Base-by-base conservation (phyloP, 495 filamentous ascomycete species). In the Aspergillus campestris region DNA sequence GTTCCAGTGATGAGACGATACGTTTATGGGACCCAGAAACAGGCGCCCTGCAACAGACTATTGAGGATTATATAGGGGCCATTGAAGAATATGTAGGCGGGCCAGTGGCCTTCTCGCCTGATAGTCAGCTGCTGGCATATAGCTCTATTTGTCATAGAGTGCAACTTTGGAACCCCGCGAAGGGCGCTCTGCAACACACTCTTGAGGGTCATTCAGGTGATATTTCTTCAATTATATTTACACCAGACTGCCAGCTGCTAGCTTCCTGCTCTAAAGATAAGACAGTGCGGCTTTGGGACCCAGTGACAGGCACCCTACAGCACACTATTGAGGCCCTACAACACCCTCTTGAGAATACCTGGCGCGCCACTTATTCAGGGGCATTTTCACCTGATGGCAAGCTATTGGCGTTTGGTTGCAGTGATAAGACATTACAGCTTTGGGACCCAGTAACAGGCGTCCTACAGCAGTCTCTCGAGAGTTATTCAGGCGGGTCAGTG, bases 141-240 rank as follows among this genome's bases (percentile, higher is more conserved):
- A 45, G 30, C 6, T 58, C 50, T 18, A 0, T 15, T 13, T 50
- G 62, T 38, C 42, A 48, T 0, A 66, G 57, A 24, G 47, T 61
- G 14, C 50, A 58, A 47, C 44, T 67, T 39, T 70, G 65, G 62
- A 55, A 61, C 41, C 12, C 45, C 3, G 31, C 14, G 6, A 47
- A 41, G 34, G 48, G 48, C 38, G 30, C 31, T 3, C 30, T 42
- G 4, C 31, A 34, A n/a, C 43, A 38, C 9, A 38, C 14, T 3
- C 15, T 45, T 24, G 8, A 31, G 12, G 43, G 32, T 10, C 24
- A 45, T 45, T 7, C 18, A 1, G 28, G 40, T 1, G 9, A 2
- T 7, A 31, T 42, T 1, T 6, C 5, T 3, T 41, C 37, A 34
- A 12, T 40, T 7, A 12, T 31, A 6, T 35, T 40, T 14, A 40